These are phyloP conservation scores for Plenodomus biglobosus DNA, from an alignment of 2,329 filamentous ascomycete genomes.

Conservation along the genomic window DNA sequence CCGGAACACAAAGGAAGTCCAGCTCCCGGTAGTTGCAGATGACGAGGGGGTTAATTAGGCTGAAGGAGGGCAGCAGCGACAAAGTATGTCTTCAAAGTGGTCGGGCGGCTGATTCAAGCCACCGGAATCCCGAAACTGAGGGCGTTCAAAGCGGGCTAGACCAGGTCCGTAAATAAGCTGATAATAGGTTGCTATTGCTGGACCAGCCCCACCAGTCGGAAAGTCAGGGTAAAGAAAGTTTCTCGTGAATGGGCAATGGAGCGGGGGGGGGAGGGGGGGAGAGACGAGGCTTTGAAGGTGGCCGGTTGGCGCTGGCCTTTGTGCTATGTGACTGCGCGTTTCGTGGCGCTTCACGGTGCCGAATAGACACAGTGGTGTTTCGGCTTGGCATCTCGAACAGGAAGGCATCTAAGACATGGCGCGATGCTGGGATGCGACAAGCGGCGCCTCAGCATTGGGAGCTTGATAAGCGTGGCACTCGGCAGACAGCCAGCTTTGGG, in stretches of 20 bases:
- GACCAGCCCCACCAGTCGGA: slow-evolving; percentile 11
- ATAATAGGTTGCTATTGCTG: slow-evolving; percentile 21
- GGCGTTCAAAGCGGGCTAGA: slow-evolving; percentile 16
- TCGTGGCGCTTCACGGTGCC: not conserved
- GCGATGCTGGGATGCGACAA: slow-evolving; percentile 26
- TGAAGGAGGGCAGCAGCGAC: slow-evolving; percentile 18
- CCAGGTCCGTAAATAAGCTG: slow-evolving; percentile 17
- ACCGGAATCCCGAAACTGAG: slow-evolving; percentile 11
- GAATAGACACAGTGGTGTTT: slow-evolving; percentile 12
- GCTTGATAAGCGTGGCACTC: not conserved
- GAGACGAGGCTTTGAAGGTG: not conserved
- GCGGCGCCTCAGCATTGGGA: slow-evolving; percentile 18
- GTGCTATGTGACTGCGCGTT: not conserved
- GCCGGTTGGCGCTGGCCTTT: not conserved
- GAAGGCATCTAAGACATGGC: slow-evolving; percentile 20
- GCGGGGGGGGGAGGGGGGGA: not conserved
- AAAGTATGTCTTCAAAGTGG: too few species aligned
- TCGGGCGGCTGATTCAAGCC: slow-evolving; percentile 17
- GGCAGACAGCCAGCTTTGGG: not conserved
- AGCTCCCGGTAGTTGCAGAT: slow-evolving; percentile 34
- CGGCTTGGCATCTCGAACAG: slow-evolving; percentile 29
- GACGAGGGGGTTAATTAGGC: slow-evolving; percentile 24
- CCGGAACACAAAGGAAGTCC: slow-evolving; percentile 28
- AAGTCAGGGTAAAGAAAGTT: slow-evolving; percentile 4
- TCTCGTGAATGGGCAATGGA: not conserved